Conservation (phyloP, 1,139 yeast genomes). For the Petasospora fabianii region DNA sequence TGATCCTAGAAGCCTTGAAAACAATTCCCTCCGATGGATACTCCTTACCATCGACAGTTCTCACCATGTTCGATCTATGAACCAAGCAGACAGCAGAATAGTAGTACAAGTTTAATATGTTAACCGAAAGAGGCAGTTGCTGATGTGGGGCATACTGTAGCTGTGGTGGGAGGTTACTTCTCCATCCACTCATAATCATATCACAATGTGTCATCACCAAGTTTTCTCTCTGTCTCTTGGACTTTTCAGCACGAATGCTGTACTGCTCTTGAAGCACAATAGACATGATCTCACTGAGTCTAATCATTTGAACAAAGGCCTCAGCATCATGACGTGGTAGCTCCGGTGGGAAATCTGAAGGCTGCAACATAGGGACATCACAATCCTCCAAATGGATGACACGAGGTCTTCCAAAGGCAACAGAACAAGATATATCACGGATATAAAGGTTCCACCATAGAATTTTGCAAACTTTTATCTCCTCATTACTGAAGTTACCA, state of each 20-base stretch:
- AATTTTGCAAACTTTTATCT: conserved; percentile 61
- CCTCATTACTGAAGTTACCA: conserved; percentile 33
- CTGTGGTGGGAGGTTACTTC: conserved; percentile 62
- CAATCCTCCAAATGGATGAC: conserved; percentile 71
- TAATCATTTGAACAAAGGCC: conserved; percentile 59
- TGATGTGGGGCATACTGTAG: conserved; percentile 56
- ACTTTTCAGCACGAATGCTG: conserved; percentile 62
- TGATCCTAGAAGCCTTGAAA: conserved; percentile 82
- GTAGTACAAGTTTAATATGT: conserved; percentile 66
- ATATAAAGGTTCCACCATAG: conserved; percentile 81
- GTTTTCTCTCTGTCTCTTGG: conserved; percentile 45
- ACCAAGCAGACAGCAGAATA: conserved; percentile 68
- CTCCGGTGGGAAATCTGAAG: conserved; percentile 61
- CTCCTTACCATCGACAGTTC: conserved; percentile 25
- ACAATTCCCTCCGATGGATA: conserved; percentile 71
- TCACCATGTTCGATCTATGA: conserved; percentile 62
- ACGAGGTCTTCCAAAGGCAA: conserved; percentile 74
- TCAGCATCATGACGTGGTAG: conserved; percentile 43
- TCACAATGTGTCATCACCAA: conserved; percentile 61
- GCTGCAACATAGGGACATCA: conserved; percentile 69
- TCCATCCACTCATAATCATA: conserved; percentile 78
- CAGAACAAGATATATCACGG: conserved; percentile 68
- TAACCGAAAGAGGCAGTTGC: conserved; percentile 58
- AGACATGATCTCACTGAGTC: conserved; percentile 72
- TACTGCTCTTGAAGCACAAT: conserved; percentile 69